phyloP scores from a whole-genome alignment of 805 yeast species.

The Hanseniaspora singularis region DNA sequence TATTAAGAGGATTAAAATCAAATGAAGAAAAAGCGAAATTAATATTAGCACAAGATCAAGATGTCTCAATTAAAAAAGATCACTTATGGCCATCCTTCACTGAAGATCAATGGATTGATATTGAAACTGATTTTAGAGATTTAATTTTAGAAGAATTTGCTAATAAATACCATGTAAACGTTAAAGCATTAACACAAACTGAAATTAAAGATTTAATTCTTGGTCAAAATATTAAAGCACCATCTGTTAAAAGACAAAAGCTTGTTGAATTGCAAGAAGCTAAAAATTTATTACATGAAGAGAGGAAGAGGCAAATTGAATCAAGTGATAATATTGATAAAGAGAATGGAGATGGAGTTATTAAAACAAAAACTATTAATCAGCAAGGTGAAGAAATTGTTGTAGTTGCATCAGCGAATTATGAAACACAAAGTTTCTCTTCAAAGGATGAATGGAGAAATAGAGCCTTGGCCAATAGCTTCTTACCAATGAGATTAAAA shows the following conservation, averaged over 20 bases:
- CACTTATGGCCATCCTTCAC: constrained; percentile 89
- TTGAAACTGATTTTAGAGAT: constrained; percentile 80
- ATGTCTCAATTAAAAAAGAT: constrained; percentile 56
- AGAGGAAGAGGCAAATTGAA: constrained; percentile 32
- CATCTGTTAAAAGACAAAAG: constrained; percentile 76
- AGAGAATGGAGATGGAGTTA: constrained; percentile 41
- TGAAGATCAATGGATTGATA: constrained; percentile 83
- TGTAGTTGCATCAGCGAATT: constrained; percentile 81
- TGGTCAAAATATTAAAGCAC: constrained; percentile 88
- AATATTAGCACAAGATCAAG: constrained; percentile 63
- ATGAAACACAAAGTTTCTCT: constrained; percentile 71
- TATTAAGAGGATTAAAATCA: constrained; percentile 72
- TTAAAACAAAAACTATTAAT: constrained; percentile 71
- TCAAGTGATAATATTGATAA: constrained; percentile 26
- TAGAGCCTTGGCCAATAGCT: constrained; percentile 67
- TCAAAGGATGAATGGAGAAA: constrained; percentile 87
- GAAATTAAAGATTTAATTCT: constrained; percentile 88
- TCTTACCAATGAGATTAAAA: constrained; percentile 60
- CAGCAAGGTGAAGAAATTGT: constrained; percentile 95
- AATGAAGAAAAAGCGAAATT: constrained; percentile 64
- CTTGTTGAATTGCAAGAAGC: constrained; percentile 59
- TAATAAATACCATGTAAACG: constrained; percentile 70
- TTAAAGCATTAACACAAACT: constrained; percentile 77
- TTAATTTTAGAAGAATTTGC: constrained; percentile 76
- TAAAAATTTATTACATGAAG: constrained; percentile 32